Conservation (phyloP, 2,329 filamentous ascomycete genomes). For the Passalora sequoiae region DNA sequence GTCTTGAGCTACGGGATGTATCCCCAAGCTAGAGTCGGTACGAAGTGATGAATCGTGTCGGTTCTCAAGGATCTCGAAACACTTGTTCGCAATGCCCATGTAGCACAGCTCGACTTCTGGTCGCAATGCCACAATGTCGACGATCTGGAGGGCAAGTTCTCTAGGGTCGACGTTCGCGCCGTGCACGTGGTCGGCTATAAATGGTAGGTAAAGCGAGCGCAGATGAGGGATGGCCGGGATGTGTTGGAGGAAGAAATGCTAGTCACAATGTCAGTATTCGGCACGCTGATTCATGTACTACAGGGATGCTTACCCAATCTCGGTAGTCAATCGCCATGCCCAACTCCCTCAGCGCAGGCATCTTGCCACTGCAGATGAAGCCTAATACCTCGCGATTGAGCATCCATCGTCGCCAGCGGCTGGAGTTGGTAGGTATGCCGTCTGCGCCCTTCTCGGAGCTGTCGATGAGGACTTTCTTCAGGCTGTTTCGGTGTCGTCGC, state of each 20-base stretch:
- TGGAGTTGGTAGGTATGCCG: conserved; percentile 35
- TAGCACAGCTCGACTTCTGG: conserved; percentile 74
- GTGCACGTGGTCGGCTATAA: conserved; percentile 59
- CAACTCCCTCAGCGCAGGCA: conserved; percentile 66
- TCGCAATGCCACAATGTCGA: conserved; percentile 71
- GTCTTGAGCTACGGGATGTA: conserved; percentile 46
- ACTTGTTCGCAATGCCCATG: conserved; percentile 69
- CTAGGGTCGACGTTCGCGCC: conserved; percentile 53
- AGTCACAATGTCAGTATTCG: too few species aligned
- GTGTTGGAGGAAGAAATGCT: conserved; percentile 75
- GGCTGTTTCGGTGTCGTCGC: conserved; percentile 63
- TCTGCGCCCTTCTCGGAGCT: conserved; percentile 53
- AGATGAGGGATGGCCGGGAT: conserved; percentile 66
- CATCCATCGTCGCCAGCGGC: conserved; percentile 65
- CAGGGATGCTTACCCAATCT: conserved; percentile 69
- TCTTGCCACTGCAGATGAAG: conserved; percentile 71
- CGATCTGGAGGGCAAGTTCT: conserved; percentile 69
- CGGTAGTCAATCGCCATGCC: conserved; percentile 67
- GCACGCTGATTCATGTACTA: too few species aligned
- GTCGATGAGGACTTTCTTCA: conserved; percentile 70
- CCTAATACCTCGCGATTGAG: conserved; percentile 62
- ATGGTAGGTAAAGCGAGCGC: conserved; percentile 64
- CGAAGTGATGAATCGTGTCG: conserved; percentile 35
- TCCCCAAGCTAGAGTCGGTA: conserved; percentile 43
- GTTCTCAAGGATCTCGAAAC: conserved; percentile 73